Percentiles rank a stretch among this genome's conserved stretches.
These are phyloP conservation scores for Xylaria sp. DNA, from an alignment of 2,329 filamentous ascomycete genomes.

Conservation along the genomic window DNA sequence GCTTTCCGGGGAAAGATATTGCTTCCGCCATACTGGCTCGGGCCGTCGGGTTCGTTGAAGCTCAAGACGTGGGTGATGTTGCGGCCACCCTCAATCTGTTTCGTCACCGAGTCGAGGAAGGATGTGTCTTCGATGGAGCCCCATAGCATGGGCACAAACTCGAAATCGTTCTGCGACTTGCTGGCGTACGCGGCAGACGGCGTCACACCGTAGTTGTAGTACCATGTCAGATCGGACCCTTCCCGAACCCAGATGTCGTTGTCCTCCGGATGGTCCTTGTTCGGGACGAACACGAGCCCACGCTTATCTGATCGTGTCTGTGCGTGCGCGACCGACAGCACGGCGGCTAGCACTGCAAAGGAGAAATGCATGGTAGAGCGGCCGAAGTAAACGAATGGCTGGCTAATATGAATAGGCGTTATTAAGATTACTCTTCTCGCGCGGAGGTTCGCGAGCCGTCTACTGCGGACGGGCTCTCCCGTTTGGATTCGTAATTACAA, in stretches of 20 bases:
- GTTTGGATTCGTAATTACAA: not conserved
- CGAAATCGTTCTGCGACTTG: constrained; percentile 59
- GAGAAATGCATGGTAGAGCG: constrained; percentile 27
- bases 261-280: constrained; percentile 60
- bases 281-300: constrained; percentile 72
- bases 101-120: constrained; percentile 65
- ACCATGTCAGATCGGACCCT: constrained; percentile 73
- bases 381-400: not conserved
- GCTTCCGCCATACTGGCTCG: constrained; percentile 62
- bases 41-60: constrained; percentile 80
- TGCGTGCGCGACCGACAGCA: constrained; percentile 26
- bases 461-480: not conserved
- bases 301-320: constrained; percentile 59
- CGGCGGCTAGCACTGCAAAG: constrained; percentile 16
- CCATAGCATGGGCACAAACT: constrained; percentile 86
- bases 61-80: constrained; percentile 72
- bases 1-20: constrained; percentile 64
- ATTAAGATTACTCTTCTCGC: not conserved
- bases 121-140: constrained; percentile 62
- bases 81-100: constrained; percentile 55
- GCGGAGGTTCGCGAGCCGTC: not conserved
- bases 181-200: constrained; percentile 60
- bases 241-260: constrained; percentile 66
- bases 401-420: not conserved
- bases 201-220: constrained; percentile 75